phyloP scores from a whole-genome alignment of 805 yeast species.

The Candida lessepsii region DNA sequence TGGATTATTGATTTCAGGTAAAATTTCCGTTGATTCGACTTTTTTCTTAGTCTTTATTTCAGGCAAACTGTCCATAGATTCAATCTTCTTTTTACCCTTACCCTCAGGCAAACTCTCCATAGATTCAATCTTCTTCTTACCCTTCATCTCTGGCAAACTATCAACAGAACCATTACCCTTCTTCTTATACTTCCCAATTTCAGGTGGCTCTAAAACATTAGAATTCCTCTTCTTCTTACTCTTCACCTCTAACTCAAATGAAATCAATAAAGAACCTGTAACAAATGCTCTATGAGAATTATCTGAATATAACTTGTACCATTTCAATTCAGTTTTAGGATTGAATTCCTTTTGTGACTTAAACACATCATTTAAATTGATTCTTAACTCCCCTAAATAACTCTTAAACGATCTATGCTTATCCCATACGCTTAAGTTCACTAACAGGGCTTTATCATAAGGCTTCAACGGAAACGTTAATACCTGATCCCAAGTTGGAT shows the following conservation, averaged over 20 bases:
- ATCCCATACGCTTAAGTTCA: constrained; percentile 40
- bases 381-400: constrained; percentile 41
- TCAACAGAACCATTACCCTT: too few relatives aligned
- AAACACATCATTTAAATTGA: constrained; percentile 31
- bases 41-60: too few relatives aligned
- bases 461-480: constrained; percentile 29
- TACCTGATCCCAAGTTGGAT: constrained; percentile 42
- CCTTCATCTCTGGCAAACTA: too few relatives aligned
- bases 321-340: constrained; percentile 31
- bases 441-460: constrained; percentile 28
- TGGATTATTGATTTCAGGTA: too few relatives aligned
- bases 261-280: constrained; percentile 47
- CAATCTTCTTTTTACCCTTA: too few relatives aligned
- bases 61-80: background rate
- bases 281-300: constrained; percentile 40
- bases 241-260: constrained; percentile 36
- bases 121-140: too few relatives aligned
- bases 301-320: constrained; percentile 47
- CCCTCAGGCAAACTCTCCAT: too few relatives aligned
- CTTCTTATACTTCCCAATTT: too few relatives aligned
- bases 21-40: too few relatives aligned
- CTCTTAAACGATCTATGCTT: constrained; percentile 34
- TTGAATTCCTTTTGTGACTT: constrained; percentile 12
- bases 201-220: too few relatives aligned
- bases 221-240: constrained; percentile 3